Evolutionary conservation across 441 rosid genomes (phyloP).

Genomic region (Brassica hybrid): DNA sequence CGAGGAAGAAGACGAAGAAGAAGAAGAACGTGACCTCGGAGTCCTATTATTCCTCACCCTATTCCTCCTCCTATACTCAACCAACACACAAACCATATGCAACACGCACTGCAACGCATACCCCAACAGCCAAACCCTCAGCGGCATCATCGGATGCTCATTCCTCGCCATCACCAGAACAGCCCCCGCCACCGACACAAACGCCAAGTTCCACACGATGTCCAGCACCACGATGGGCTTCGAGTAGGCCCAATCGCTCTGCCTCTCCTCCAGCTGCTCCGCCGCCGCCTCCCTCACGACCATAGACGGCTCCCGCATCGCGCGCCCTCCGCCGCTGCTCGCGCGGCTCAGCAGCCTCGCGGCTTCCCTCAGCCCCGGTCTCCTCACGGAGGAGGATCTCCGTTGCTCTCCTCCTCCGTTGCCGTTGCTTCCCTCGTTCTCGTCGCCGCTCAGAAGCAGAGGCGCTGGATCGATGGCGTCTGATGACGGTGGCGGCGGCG

Average conservation of each 20-base stretch:
- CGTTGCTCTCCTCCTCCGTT: conserved; percentile 12
- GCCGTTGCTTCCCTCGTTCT: conserved; percentile 26
- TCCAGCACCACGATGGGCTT: conserved; percentile 97
- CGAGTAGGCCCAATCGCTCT: conserved; percentile 98
- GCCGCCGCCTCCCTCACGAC: conserved; percentile 94
- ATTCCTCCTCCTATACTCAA: conserved; percentile 78
- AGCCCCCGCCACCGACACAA: conserved; percentile 70
- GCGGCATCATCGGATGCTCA: conserved; percentile 74
- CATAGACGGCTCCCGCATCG: conserved; percentile 97
- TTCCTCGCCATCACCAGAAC: conserved; percentile 64
- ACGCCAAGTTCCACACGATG: conserved; percentile 83
- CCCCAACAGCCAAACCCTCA: conserved; percentile 83
- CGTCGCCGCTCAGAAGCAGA: conserved; percentile 51
- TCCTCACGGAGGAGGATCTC: conserved; percentile 50
- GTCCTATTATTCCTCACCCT: conserved; percentile 47
- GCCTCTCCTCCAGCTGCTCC: conserved; percentile 98
- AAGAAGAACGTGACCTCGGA: conserved; percentile 39
- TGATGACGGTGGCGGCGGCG: conserved; percentile 17
- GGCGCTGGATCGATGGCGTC: conserved; percentile 57
- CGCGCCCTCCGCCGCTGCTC: conserved; percentile 76
- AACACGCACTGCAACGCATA: conserved; percentile 82
- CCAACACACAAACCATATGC: conserved; percentile 85
- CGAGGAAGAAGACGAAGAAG: conserved; percentile 31
- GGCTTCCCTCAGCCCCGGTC: conserved; percentile 78
- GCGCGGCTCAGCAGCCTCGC: conserved; percentile 89